Evolutionary conservation across 2,329 filamentous ascomycete species (phyloP).

Genomic region (Alternaria incomplexa): DNA sequence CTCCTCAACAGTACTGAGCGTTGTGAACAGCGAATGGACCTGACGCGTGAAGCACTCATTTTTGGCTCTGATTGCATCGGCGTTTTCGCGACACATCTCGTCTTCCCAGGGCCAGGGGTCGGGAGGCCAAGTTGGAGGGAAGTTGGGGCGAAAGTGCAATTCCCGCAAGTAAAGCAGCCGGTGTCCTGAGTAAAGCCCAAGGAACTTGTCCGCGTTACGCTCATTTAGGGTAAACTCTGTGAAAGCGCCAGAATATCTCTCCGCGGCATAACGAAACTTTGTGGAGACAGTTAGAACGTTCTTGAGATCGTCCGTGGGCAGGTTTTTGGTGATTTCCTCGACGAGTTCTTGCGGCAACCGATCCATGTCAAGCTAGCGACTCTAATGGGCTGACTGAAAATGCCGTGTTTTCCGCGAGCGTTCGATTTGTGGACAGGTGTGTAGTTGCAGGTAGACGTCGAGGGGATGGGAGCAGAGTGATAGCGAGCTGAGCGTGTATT

Average conservation of each 20-base stretch:
- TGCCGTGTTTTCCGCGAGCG: not conserved
- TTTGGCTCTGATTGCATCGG: slow-evolving; percentile 9
- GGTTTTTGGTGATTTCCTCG: slow-evolving; percentile 19
- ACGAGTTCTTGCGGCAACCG: slow-evolving; percentile 19
- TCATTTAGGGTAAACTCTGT: slow-evolving; percentile 5
- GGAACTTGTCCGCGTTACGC: slow-evolving; percentile 9
- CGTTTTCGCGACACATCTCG: not conserved
- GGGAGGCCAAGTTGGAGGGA: not conserved
- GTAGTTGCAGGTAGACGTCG: not conserved
- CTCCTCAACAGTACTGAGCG: slow-evolving; percentile 13
- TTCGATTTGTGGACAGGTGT: not conserved
- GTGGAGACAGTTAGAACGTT: slow-evolving; percentile 14
- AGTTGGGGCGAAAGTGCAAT: not conserved
- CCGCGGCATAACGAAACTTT: slow-evolving; percentile 14
- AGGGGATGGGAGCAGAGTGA: not conserved
- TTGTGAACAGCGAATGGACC: slow-evolving; percentile 11
- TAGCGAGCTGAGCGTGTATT: not conserved
- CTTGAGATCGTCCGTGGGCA: slow-evolving; percentile 17
- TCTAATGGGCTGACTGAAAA: not conserved
- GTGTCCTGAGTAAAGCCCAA: slow-evolving; percentile 9
- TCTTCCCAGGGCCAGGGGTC: slow-evolving; percentile 1
- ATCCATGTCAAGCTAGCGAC: slow-evolving; percentile 10
- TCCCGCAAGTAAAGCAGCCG: slow-evolving; percentile 14
- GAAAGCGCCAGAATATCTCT: slow-evolving; percentile 18
- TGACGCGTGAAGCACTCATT: slow-evolving; percentile 18